These are phyloP conservation scores for Symbiodinium natans DNA, from an alignment of 73 alveolate genomes.

Conservation along the genomic window DNA sequence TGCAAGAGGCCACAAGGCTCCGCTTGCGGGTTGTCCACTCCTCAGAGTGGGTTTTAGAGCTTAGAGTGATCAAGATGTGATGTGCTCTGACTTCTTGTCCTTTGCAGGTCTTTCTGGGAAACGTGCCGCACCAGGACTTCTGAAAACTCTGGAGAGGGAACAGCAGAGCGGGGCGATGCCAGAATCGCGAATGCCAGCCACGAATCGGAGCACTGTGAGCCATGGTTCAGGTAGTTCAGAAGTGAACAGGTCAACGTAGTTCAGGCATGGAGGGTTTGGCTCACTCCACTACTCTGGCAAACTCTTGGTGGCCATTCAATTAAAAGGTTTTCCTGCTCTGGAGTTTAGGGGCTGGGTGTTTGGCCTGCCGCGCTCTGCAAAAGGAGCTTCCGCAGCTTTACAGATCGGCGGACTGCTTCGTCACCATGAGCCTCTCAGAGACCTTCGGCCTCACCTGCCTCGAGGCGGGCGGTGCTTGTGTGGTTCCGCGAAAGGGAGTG, in stretches of 20 bases:
- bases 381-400: constrained; percentile 86
- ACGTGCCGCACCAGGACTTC: constrained; percentile 73
- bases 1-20: constrained; percentile 71
- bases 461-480: constrained; percentile 2
- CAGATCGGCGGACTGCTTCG: constrained; percentile 77
- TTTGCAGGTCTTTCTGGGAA: constrained; percentile 72
- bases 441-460: constrained; percentile 86
- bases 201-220: background rate
- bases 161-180: background rate
- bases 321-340: no score
- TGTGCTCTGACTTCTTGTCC: no score
- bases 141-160: background rate
- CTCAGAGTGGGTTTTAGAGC: no score
- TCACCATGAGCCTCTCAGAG: constrained; percentile 93
- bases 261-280: background rate
- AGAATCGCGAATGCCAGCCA: background rate
- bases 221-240: background rate
- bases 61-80: no score
- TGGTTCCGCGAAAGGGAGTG: background rate
- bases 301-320: background rate
- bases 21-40: constrained; percentile 49
- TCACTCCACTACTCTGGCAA: background rate
- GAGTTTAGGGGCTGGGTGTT: no score
- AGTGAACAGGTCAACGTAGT: background rate
- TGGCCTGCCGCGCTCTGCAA: no score